Evolutionary conservation across 2,329 filamentous ascomycete genomes (phyloP).

Genomic region (Akanthomyces muscarius): DNA sequence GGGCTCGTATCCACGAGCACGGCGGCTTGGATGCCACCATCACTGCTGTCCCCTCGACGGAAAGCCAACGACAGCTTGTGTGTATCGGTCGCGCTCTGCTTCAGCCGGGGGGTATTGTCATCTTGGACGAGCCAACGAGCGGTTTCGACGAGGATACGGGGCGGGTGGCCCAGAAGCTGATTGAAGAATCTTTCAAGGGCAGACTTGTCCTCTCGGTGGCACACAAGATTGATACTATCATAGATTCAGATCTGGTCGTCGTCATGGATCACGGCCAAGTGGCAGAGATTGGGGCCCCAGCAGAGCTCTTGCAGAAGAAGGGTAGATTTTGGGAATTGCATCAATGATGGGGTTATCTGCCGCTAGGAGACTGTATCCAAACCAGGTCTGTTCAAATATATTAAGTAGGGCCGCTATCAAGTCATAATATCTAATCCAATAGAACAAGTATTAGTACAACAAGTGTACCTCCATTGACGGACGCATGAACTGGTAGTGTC

Average conservation of each 20-base stretch:
- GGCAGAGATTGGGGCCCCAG: slow-evolving; percentile 17
- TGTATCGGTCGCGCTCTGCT: slow-evolving; percentile 12
- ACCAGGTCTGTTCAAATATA: no score
- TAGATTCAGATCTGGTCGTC: slow-evolving; percentile 29
- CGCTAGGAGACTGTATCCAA: no score
- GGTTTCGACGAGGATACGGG: slow-evolving; percentile 20
- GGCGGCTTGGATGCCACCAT: not conserved
- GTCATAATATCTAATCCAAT: no score
- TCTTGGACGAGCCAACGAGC: slow-evolving; percentile 13
- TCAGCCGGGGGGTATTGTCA: not conserved
- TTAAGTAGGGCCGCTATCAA: no score
- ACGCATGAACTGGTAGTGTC: no score
- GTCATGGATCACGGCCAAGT: slow-evolving; percentile 20
- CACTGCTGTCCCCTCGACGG: not conserved
- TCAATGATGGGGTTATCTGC: not conserved
- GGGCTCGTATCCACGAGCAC: not conserved
- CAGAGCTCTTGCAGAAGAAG: slow-evolving; percentile 10
- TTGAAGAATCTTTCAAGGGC: slow-evolving; percentile 32
- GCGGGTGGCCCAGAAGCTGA: slow-evolving; percentile 25
- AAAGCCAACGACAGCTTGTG: slow-evolving; percentile 1
- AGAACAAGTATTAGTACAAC: no score
- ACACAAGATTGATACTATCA: slow-evolving; percentile 37
- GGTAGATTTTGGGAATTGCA: not conserved
- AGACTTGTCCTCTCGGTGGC: slow-evolving; percentile 46
- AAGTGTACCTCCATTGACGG: no score